These are phyloP conservation scores for Taiozyma sp. DNA, from an alignment of 1,139 yeast genomes.

Conservation along the genomic window DNA sequence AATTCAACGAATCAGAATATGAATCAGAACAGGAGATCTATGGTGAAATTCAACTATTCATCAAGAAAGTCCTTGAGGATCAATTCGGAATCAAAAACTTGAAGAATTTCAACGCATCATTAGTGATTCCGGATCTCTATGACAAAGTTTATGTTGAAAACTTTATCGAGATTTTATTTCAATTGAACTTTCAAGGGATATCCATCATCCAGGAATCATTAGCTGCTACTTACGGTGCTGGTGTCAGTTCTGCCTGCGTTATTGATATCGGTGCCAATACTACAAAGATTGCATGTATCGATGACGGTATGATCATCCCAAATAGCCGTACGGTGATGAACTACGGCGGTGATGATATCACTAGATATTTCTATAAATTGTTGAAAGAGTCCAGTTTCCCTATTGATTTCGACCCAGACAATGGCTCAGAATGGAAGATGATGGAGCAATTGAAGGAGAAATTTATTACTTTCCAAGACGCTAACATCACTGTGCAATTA, in stretches of 20 bases:
- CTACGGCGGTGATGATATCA: slow-evolving; percentile 88
- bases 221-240: slow-evolving; percentile 95
- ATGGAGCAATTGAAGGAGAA: slow-evolving; percentile 69
- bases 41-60: slow-evolving; percentile 56
- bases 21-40: slow-evolving; percentile 62
- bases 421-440: slow-evolving; percentile 64
- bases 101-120: slow-evolving; percentile 42
- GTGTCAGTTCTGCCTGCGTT: slow-evolving; percentile 86
- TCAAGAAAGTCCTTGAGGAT: slow-evolving; percentile 35
- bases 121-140: slow-evolving; percentile 82
- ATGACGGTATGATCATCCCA: slow-evolving; percentile 82
- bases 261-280: slow-evolving; percentile 90
- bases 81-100: slow-evolving; percentile 41
- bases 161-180: slow-evolving; percentile 56
- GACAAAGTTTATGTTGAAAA: slow-evolving; percentile 73
- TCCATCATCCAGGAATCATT: slow-evolving; percentile 84
- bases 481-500: slow-evolving; percentile 82
- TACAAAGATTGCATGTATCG: slow-evolving; percentile 82
- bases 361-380: slow-evolving; percentile 62
- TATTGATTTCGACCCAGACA: slow-evolving; percentile 54
- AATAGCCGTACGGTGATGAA: slow-evolving; percentile 70
- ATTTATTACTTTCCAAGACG: slow-evolving; percentile 81
- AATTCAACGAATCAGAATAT: slow-evolving; percentile 66
- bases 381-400: slow-evolving; percentile 72
- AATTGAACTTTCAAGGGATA: slow-evolving; percentile 66